phyloP scores from a whole-genome alignment of 1,139 yeast genomes.

The Yamadazyma oceani region DNA sequence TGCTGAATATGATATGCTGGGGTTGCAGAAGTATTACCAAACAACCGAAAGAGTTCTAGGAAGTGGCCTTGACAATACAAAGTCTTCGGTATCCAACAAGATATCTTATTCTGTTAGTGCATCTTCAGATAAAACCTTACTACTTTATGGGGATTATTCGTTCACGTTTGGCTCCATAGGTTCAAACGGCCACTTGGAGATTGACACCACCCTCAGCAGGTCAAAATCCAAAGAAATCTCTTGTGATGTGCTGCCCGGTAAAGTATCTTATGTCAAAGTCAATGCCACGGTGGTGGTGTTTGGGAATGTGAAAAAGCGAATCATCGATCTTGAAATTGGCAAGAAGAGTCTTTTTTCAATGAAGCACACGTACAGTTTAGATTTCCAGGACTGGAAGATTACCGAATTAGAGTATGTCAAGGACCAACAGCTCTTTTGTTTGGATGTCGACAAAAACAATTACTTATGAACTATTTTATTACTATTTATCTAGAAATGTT shows the following conservation, averaged over 20 bases:
- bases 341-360: slow-evolving; percentile 5
- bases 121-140: slow-evolving; percentile 7
- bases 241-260: slow-evolving; percentile 15
- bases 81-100: slow-evolving; percentile 10
- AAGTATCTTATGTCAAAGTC: slow-evolving; percentile 7
- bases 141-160: neutral
- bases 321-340: slow-evolving; percentile 6
- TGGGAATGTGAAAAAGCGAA: slow-evolving; percentile 9
- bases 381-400: slow-evolving; percentile 6
- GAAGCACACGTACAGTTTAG: slow-evolving; percentile 4
- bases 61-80: slow-evolving; percentile 17
- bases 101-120: slow-evolving; percentile 11
- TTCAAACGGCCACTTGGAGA: slow-evolving; percentile 4
- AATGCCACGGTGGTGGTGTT: slow-evolving; percentile 5
- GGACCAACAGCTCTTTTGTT: neutral
- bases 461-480: neutral
- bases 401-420: slow-evolving; percentile 6
- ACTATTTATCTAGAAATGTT: slow-evolving; percentile 2
- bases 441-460: slow-evolving; percentile 2
- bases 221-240: slow-evolving; percentile 7
- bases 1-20: slow-evolving; percentile 12
- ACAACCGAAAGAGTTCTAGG: slow-evolving; percentile 11
- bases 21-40: slow-evolving; percentile 5
- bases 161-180: neutral
- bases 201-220: slow-evolving; percentile 9